Conservation (phyloP, 1,139 yeast genomes). For the Pichia sp. region DNA sequence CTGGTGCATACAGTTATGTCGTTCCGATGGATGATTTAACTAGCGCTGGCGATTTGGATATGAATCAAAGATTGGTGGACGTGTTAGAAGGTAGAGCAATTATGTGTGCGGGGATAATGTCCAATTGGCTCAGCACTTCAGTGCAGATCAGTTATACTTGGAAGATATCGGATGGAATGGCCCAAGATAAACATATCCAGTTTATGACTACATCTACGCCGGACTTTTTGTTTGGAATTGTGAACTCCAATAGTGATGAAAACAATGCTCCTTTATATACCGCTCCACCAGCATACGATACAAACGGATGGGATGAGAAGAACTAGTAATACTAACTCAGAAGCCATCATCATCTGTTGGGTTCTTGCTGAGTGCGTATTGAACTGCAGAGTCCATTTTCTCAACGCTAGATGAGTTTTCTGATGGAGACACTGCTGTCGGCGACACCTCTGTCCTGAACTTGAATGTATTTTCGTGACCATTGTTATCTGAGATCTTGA, state of each 20-base stretch:
- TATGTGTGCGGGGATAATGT: constrained; percentile 6
- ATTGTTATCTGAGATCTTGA: background rate
- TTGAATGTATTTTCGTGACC: background rate
- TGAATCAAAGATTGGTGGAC: constrained; percentile 9
- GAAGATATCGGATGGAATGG: constrained; percentile 8
- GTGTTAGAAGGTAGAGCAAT: constrained; percentile 2
- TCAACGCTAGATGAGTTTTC: background rate
- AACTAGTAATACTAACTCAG: background rate
- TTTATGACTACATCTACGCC: constrained; percentile 5
- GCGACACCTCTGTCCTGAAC: background rate
- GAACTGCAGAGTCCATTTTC: background rate
- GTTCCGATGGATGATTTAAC: constrained; percentile 3
- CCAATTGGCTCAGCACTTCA: constrained; percentile 8
- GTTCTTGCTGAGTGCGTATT: background rate
- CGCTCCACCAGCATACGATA: too few species aligned
- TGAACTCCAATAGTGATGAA: background rate
- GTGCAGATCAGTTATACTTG: constrained; percentile 1
- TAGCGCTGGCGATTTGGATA: constrained; percentile 6
- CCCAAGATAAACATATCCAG: constrained; percentile 4
- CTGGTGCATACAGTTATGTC: constrained; percentile 2
- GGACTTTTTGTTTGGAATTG: constrained; percentile 9
- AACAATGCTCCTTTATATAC: background rate
- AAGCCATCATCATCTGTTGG: background rate
- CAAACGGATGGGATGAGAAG: too few species aligned
- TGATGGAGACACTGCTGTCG: background rate